phyloP scores from a whole-genome alignment of 164 flowering plant species.

The Macadamia integrifolia region DNA sequence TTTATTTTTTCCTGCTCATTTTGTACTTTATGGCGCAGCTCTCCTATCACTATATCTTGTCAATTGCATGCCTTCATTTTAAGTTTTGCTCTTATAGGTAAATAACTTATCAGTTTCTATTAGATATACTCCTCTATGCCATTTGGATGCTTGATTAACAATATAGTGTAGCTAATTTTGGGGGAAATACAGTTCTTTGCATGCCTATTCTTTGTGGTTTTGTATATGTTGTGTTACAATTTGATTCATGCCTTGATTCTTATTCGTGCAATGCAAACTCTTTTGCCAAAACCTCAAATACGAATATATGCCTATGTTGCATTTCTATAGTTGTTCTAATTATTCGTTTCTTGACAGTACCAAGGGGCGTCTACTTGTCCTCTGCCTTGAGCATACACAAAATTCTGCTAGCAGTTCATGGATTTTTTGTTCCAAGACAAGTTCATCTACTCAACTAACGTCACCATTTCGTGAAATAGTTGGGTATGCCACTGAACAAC shows the following conservation, averaged over 20 bases:
- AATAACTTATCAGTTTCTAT: no score
- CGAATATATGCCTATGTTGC: neutral
- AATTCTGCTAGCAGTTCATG: conserved; percentile 65
- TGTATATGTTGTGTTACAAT: neutral
- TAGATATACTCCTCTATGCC: no score
- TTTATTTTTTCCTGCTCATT: no score
- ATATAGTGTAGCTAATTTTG: no score
- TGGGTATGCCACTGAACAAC: conserved; percentile 64
- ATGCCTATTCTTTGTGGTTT: no score
- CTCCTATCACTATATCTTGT: no score
- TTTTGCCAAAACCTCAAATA: neutral
- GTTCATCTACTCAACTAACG: conserved; percentile 52
- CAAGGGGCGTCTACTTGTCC: conserved; percentile 76
- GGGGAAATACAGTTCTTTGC: no score
- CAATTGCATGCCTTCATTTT: no score
- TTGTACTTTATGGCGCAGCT: no score
- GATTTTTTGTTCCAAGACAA: conserved; percentile 43
- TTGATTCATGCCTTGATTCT: neutral
- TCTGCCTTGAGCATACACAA: conserved; percentile 60
- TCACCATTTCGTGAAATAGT: conserved; percentile 66
- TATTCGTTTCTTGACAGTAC: conserved; percentile 39
- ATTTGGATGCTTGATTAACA: no score
- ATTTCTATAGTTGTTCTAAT: conserved; percentile 4
- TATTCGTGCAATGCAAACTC: neutral
- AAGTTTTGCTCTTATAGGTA: no score